These are phyloP conservation scores for Phoma sp. DNA, from an alignment of 2,329 filamentous ascomycete genomes.

Conservation along the genomic window DNA sequence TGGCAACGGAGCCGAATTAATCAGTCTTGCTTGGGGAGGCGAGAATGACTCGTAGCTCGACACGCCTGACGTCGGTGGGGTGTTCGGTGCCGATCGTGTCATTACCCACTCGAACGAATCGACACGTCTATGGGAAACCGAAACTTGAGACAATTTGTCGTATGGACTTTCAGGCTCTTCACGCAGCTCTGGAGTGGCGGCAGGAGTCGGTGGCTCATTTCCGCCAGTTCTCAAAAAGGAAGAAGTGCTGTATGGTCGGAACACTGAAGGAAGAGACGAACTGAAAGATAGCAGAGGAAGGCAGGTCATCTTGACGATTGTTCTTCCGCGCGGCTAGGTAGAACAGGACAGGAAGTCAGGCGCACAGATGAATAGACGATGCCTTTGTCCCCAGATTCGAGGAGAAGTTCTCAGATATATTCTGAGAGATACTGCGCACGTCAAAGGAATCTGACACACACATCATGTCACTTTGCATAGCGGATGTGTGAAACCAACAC, in stretches of 20 bases:
- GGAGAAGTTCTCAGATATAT: too few relatives aligned
- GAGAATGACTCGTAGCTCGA: background rate
- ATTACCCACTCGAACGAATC: conserved; percentile 16
- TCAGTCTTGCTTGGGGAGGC: background rate
- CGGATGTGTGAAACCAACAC: conserved; percentile 6
- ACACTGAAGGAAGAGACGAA: background rate
- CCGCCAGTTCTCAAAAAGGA: too few relatives aligned
- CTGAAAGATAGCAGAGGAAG: conserved; percentile 12
- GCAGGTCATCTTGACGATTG: conserved; percentile 1
- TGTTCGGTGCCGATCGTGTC: conserved; percentile 9
- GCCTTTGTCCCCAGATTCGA: too few relatives aligned
- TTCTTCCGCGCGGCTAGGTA: too few relatives aligned
- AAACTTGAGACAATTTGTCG: conserved; percentile 11
- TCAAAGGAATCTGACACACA: background rate
- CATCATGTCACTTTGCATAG: background rate
- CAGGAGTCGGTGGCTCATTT: background rate
- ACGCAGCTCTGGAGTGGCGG: background rate
- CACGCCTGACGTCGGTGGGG: background rate
- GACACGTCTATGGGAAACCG: conserved; percentile 11
- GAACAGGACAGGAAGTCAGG: too few relatives aligned
- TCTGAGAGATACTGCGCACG: background rate
- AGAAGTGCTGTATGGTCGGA: background rate
- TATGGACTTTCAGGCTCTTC: background rate
- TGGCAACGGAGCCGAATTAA: conserved; percentile 6
- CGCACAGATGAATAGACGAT: too few relatives aligned